Percentiles rank a stretch among this genome's conserved stretches.
Evolutionary conservation across 495 filamentous ascomycete species (phyloP).

Genomic region (Podospora sp.): DNA sequence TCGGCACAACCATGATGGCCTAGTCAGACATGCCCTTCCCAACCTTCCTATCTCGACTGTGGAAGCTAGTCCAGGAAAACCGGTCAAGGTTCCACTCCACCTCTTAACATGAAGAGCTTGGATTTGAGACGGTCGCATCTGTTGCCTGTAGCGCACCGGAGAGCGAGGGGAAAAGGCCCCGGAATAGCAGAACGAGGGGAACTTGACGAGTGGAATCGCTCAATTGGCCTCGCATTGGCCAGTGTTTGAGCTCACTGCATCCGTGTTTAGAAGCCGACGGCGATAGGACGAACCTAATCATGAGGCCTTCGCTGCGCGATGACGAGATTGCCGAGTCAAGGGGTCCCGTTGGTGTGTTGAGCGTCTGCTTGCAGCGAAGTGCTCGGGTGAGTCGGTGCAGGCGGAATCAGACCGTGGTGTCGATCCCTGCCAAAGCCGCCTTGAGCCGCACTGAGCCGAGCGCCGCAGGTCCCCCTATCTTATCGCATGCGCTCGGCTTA

Average conservation of each 20-base stretch:
- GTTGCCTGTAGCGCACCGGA: neutral
- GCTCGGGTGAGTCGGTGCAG: constrained; percentile 17
- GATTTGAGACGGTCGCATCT: neutral
- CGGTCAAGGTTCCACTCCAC: neutral
- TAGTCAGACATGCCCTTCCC: neutral
- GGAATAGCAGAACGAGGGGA: neutral
- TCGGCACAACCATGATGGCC: constrained; percentile 10
- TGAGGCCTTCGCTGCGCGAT: constrained; percentile 15
- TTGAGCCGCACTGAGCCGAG: constrained; percentile 41
- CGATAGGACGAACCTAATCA: constrained; percentile 21
- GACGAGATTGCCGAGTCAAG: constrained; percentile 30
- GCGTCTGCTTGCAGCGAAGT: constrained; percentile 14
- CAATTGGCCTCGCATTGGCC: neutral
- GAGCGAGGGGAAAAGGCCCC: neutral
- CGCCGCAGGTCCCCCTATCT: constrained; percentile 12
- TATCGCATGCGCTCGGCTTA: constrained; percentile 18
- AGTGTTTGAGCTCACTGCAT: neutral
- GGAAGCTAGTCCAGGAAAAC: neutral
- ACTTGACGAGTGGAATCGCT: neutral
- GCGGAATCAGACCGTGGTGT: constrained; percentile 36
- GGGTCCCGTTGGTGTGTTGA: constrained; percentile 3
- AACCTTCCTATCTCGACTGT: constrained; percentile 9
- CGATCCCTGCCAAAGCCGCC: constrained; percentile 32
- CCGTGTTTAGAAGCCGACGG: neutral
- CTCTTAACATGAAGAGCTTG: neutral